Percentiles rank a stretch among this genome's conserved stretches.
Evolutionary conservation across 2,329 filamentous ascomycete species (phyloP).

Genomic region (Alternaria viburni): DNA sequence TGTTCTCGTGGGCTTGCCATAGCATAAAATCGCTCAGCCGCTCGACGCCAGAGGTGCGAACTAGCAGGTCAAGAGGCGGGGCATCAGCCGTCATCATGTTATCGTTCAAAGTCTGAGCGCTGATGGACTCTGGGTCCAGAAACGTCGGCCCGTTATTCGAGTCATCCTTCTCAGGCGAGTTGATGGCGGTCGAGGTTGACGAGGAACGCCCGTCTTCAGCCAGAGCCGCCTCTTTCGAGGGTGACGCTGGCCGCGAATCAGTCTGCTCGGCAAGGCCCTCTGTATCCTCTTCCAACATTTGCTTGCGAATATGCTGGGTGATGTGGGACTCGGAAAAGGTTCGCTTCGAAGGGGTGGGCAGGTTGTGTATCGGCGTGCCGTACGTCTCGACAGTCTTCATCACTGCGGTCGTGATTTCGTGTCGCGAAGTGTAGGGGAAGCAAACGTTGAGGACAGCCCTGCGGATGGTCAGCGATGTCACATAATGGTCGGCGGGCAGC

Average conservation of each 20-base stretch:
- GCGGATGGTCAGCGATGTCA: conserved; percentile 8
- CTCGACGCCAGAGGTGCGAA: conserved; percentile 91
- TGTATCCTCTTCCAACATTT: conserved; percentile 51
- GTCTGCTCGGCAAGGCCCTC: conserved; percentile 35
- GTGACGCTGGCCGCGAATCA: conserved; percentile 40
- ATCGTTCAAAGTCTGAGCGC: conserved; percentile 76
- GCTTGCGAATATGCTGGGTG: conserved; percentile 75
- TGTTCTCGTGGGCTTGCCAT: conserved; percentile 95
- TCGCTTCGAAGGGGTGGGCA: conserved; percentile 63
- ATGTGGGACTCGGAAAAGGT: conserved; percentile 90
- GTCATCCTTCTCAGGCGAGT: conserved; percentile 43
- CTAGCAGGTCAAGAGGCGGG: conserved; percentile 87
- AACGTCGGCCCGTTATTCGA: conserved; percentile 24
- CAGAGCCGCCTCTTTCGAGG: conserved; percentile 42
- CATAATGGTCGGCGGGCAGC: conserved; percentile 16
- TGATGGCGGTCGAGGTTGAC: conserved; percentile 49
- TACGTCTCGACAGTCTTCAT: conserved; percentile 87
- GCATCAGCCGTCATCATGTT: conserved; percentile 88
- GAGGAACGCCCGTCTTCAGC: conserved; percentile 40
- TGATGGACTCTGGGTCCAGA: conserved; percentile 88
- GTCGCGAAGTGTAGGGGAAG: conserved; percentile 94
- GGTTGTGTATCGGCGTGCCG: conserved; percentile 67
- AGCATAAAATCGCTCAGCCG: conserved; percentile 97
- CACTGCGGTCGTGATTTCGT: conserved; percentile 92
- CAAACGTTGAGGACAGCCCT: conserved; percentile 85